A percentile compares a stretch with the other conserved stretches of the same genome.
Conservation (phyloP, 2,329 filamentous ascomycete species). For the Chaetomiaceae sp. region DNA sequence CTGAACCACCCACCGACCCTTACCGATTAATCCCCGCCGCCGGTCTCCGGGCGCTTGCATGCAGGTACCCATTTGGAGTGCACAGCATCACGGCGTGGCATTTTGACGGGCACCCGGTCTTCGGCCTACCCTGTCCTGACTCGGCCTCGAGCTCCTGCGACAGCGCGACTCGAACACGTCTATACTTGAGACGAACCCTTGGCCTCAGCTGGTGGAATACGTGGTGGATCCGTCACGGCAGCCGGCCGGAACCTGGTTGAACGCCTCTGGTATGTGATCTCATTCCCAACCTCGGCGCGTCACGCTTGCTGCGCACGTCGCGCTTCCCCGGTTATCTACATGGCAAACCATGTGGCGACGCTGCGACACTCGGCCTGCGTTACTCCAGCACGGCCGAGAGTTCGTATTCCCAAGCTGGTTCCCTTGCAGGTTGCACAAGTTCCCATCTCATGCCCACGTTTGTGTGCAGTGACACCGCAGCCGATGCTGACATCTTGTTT, state of each 20-base stretch:
- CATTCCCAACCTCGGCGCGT: neutral
- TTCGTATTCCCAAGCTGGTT: slow-evolving; percentile 1
- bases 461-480: too few relatives aligned
- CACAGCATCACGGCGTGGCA: slow-evolving; percentile 22
- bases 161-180: neutral
- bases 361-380: neutral
- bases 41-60: slow-evolving; percentile 6
- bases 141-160: neutral
- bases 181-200: slow-evolving; percentile 7
- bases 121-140: neutral
- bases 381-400: slow-evolving; percentile 13
- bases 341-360: neutral
- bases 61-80: slow-evolving; percentile 15
- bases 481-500: neutral
- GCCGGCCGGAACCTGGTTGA: neutral
- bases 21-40: slow-evolving; percentile 8
- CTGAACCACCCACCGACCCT: too few relatives aligned
- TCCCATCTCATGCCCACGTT: neutral
- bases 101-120: neutral
- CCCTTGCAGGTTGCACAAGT: slow-evolving; percentile 1
- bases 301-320: neutral
- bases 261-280: slow-evolving; percentile 5
- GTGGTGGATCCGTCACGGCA: neutral
- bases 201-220: slow-evolving; percentile 9
- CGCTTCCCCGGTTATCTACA: neutral